Percentiles rank a stretch among this genome's conserved stretches.
These are phyloP conservation scores for Entophlyctis luteolus DNA, from an alignment of 192 early-diverging fungal genomes.

Conservation along the genomic window DNA sequence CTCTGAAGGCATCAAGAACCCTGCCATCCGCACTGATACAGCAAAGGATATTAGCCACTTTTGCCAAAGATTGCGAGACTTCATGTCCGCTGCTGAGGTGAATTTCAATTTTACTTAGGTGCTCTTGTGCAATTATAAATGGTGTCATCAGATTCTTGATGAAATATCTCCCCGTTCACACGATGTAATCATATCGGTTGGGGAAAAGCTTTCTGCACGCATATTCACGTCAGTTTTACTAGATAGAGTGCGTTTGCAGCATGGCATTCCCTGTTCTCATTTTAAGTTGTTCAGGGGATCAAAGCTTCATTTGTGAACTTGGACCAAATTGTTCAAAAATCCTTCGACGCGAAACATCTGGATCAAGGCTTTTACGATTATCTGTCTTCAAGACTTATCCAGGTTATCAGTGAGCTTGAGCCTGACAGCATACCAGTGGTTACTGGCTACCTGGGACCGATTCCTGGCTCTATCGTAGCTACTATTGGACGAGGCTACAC, in stretches of 20 bases:
- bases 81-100: slow-evolving; percentile 89
- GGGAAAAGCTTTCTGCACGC: slow-evolving; percentile 90
- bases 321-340: slow-evolving; percentile 69
- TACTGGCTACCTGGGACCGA: slow-evolving; percentile 96
- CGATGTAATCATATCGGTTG: slow-evolving; percentile 90
- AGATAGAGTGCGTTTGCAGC: slow-evolving; percentile 39
- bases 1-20: slow-evolving; percentile 35
- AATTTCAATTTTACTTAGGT: too few species aligned
- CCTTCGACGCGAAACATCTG: slow-evolving; percentile 74
- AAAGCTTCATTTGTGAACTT: slow-evolving; percentile 82
- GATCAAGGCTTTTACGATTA: slow-evolving; percentile 98
- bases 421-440: slow-evolving; percentile 80
- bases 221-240: slow-evolving; percentile 81
- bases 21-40: slow-evolving; percentile 36
- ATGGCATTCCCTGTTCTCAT: too few species aligned
- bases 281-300: slow-evolving; percentile 72
- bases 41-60: slow-evolving; percentile 68
- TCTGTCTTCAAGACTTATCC: slow-evolving; percentile 64
- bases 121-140: too few species aligned
- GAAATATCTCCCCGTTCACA: slow-evolving; percentile 94
- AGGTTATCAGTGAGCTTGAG: slow-evolving; percentile 37
- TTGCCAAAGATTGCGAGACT: slow-evolving; percentile 72
- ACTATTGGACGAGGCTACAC: slow-evolving; percentile 98
- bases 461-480: slow-evolving; percentile 84
- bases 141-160: slow-evolving; percentile 84